Evolutionary conservation across 1,284 basidiomycete species (phyloP).

Genomic region (Heterobasidion occidentale): DNA sequence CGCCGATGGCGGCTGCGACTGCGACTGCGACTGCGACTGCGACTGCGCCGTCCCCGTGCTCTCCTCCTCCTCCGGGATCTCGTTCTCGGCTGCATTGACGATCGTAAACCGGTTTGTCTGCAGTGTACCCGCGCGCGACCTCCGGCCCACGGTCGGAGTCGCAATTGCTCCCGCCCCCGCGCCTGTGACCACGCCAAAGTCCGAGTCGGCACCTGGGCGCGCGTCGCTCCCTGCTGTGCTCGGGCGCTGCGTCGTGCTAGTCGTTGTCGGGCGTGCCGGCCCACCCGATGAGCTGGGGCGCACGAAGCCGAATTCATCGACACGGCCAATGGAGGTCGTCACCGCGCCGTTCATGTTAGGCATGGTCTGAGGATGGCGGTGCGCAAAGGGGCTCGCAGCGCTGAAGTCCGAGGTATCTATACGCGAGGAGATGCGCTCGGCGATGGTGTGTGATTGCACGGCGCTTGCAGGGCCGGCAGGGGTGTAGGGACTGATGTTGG

Average conservation of each 20-base stretch:
- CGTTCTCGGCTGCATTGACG: conserved; percentile 26
- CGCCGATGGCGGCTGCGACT: conserved; percentile 4
- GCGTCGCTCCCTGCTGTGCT: neutral
- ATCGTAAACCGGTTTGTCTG: conserved; percentile 25
- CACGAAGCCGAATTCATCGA: conserved; percentile 4
- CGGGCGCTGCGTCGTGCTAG: neutral
- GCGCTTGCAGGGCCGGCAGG: neutral
- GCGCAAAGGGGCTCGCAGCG: too few species aligned
- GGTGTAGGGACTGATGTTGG: neutral
- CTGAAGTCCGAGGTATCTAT: neutral
- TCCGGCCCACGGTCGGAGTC: neutral
- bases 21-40: neutral
- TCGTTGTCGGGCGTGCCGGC: conserved; percentile 10
- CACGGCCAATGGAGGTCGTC: neutral
- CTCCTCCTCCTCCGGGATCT: conserved; percentile 14
- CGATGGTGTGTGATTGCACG: neutral
- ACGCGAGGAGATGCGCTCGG: neutral
- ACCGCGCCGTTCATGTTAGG: conserved; percentile 2
- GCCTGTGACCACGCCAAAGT: neutral
- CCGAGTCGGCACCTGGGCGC: conserved; percentile 7
- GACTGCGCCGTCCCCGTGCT: neutral
- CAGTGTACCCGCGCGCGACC: conserved; percentile 13
- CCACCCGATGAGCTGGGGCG: conserved; percentile 4
- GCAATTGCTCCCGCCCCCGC: neutral
- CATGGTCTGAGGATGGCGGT: conserved; percentile 1